phyloP scores from a whole-genome alignment of 345 rosid species.

The Corchorus olitorius region DNA sequence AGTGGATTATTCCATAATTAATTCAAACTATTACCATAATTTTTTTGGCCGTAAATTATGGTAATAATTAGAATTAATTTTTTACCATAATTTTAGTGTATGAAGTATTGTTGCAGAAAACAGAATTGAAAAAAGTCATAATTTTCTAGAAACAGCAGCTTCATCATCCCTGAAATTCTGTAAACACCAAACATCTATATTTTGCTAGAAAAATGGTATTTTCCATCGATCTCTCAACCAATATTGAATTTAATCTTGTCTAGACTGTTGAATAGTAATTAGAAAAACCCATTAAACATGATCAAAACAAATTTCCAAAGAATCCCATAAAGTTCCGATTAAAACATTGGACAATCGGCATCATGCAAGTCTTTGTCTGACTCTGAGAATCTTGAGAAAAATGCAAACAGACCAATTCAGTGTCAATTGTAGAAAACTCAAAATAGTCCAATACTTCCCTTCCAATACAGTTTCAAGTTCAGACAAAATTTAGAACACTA shows the following conservation, averaged over 20 bases:
- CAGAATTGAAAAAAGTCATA: not conserved
- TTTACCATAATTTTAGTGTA: too few species aligned
- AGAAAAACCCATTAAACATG: conserved; percentile 2
- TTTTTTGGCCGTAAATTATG: too few species aligned
- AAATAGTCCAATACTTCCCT: conserved; percentile 9
- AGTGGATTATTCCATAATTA: too few species aligned
- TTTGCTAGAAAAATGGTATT: not conserved
- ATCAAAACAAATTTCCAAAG: not conserved
- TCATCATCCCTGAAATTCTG: not conserved
- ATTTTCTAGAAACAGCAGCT: not conserved
- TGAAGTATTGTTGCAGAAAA: not conserved
- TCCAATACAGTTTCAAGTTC: not conserved
- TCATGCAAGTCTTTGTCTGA: not conserved
- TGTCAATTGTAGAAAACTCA: conserved; percentile 38
- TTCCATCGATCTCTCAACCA: not conserved
- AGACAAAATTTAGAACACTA: not conserved
- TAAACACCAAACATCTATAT: not conserved
- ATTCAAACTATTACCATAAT: too few species aligned
- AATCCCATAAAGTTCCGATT: not conserved
- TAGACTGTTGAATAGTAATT: not conserved
- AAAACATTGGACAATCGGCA: not conserved
- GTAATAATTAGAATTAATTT: too few species aligned
- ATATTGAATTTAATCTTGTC: not conserved
- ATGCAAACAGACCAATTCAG: conserved; percentile 34
- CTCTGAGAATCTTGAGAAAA: too few species aligned